Base-by-base conservation (phyloP, 2,329 filamentous ascomycete species). In the Rutstroemia sp. region DNA sequence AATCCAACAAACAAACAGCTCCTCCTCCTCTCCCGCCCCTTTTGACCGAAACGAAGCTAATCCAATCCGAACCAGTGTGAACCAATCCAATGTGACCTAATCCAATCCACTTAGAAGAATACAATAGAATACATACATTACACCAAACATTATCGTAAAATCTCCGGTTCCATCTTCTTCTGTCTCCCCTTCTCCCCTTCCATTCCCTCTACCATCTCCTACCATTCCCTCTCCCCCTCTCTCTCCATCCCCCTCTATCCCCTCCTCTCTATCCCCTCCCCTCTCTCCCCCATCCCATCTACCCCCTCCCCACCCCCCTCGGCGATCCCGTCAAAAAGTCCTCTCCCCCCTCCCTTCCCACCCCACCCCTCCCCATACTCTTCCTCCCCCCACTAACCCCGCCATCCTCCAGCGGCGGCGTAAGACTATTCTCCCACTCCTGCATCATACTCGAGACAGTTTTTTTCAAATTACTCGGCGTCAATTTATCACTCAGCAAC, bases 391-490 rank as follows among this genome's bases (percentile, higher is more conserved):
- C 23, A 27, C 45, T 12, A 14, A 44, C 25, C 18, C 53, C 10
- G 23, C 46, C 23, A 25, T 61, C 59, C 38, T 60, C 58, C 3
- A 71, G 66, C 1, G 79, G 75, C 37, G 82, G 77, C 2, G 80
- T 83, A 14, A 92, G 74, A 62, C 82, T 88, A 71, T 84, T 89
- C 74, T 97, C 92, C 89, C 90, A 95, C 69, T 96, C 91, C 62
- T 85, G 87, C 83, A 96, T 90, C 57, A 96, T 77, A 60, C 87
- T 88, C 38, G 85, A 88, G n/a, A 92, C 89, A 0, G 89, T 92
- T 39, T 84, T 81, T 69, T 90, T 89, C 63, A 96, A 74, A 65
- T 90, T 91, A 63, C 83, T 61, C 38, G 91, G 88, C 27, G 65
- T 69, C 41, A 27, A 87, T 69, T 57, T 83, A 69, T 66, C 85